Percentiles rank a stretch among this genome's conserved stretches.
Evolutionary conservation across 768 basidiomycete genomes (phyloP).

Genomic region (Clitopilus hobsonii): DNA sequence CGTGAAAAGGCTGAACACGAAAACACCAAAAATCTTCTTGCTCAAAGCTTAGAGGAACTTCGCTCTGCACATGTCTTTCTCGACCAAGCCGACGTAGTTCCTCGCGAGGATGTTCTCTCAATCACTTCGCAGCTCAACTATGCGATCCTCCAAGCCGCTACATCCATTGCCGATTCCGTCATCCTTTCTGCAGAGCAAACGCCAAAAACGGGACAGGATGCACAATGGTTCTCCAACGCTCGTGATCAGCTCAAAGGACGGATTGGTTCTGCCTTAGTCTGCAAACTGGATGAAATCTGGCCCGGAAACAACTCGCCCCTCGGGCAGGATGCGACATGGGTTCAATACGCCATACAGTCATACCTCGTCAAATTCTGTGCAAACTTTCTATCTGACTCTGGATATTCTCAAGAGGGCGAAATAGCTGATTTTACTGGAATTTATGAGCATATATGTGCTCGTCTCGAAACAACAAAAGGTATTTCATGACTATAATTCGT

Average conservation of each 20-base stretch:
- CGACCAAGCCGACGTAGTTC: slow-evolving; percentile 9
- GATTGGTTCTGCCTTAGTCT: slow-evolving; percentile 6
- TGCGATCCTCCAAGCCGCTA: slow-evolving; percentile 42
- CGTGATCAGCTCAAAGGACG: background rate
- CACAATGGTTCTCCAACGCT: background rate
- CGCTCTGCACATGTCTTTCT: background rate
- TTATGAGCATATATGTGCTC: slow-evolving; percentile 8
- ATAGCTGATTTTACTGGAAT: slow-evolving; percentile 1
- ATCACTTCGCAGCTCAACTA: slow-evolving; percentile 37
- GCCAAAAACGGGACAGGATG: background rate
- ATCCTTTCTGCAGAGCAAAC: background rate
- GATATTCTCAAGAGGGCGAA: slow-evolving; percentile 8
- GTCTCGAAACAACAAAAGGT: no score
- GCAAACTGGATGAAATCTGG: slow-evolving; percentile 1
- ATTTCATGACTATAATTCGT: slow-evolving; percentile 7
- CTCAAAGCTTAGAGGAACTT: background rate
- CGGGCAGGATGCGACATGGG: slow-evolving; percentile 9
- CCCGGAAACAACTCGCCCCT: background rate
- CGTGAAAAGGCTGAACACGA: background rate
- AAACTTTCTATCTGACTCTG: background rate
- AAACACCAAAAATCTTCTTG: background rate
- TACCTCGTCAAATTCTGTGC: slow-evolving; percentile 11
- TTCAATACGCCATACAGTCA: slow-evolving; percentile 15
- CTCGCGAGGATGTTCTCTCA: slow-evolving; percentile 13
- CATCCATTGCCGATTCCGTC: slow-evolving; percentile 36